Conservation (phyloP, 1,139 yeast species). For the Pichia sp. region DNA sequence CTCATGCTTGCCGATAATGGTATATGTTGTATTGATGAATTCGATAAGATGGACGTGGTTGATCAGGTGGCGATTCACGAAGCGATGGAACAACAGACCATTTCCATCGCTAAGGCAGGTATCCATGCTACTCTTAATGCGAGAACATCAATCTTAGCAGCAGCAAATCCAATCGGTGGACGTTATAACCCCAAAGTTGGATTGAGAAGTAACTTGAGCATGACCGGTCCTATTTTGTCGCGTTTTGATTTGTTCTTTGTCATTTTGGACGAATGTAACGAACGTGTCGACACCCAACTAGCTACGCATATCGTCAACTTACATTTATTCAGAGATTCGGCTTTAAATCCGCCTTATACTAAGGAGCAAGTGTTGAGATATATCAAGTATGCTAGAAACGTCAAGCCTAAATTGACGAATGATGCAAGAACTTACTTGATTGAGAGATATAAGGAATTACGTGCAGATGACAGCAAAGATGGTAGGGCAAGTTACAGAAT, state of each 20-base stretch:
- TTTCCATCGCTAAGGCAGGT: conserved; percentile 97
- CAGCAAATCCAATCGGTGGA: conserved; percentile 97
- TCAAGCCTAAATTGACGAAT: conserved; percentile 81
- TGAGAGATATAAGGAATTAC: conserved; percentile 73
- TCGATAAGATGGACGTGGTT: conserved; percentile 91
- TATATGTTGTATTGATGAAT: conserved; percentile 96
- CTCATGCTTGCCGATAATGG: conserved; percentile 98
- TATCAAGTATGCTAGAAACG: conserved; percentile 87
- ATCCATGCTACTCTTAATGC: conserved; percentile 97
- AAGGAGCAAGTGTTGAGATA: conserved; percentile 87
- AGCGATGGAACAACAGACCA: conserved; percentile 99
- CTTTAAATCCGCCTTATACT: conserved; percentile 82
- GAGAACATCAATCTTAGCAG: conserved; percentile 91
- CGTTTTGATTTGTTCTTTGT: conserved; percentile 95
- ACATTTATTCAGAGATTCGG: conserved; percentile 87
- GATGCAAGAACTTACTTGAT: conserved; percentile 78
- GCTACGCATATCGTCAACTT: conserved; percentile 91
- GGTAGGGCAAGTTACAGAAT: conserved; percentile 87
- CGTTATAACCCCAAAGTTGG: conserved; percentile 85
- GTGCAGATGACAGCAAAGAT: conserved; percentile 92
- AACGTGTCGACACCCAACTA: conserved; percentile 77
- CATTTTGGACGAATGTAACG: conserved; percentile 91
- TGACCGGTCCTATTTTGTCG: conserved; percentile 99
- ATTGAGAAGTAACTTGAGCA: conserved; percentile 77
- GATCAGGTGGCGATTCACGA: conserved; percentile 99